Evolutionary conservation across 2,329 filamentous ascomycete species (phyloP).

Genomic region (Talaromyces rugulosus): DNA sequence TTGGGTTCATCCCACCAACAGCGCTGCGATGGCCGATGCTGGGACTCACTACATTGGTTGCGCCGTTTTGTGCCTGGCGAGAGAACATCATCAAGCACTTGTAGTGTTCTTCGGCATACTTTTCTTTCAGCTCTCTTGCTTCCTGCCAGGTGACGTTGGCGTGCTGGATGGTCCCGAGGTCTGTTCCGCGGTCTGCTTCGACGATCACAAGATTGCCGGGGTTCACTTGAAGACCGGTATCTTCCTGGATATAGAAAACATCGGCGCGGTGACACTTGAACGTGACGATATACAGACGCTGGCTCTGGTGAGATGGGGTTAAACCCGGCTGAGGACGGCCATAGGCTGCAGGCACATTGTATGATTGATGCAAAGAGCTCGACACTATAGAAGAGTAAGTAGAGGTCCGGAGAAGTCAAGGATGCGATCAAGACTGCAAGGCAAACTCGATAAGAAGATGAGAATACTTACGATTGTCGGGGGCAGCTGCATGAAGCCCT

Average conservation of each 20-base stretch:
- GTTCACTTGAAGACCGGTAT: slow-evolving; percentile 85
- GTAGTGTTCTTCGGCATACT: slow-evolving; percentile 92
- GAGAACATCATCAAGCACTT: slow-evolving; percentile 99
- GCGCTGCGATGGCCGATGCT: slow-evolving; percentile 51
- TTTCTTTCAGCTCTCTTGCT: slow-evolving; percentile 83
- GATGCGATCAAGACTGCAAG: slow-evolving; percentile 41
- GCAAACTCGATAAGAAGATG: slow-evolving; percentile 19
- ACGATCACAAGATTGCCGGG: slow-evolving; percentile 94
- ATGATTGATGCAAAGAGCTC: slow-evolving; percentile 35
- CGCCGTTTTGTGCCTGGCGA: slow-evolving; percentile 57
- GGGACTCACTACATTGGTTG: slow-evolving; percentile 42
- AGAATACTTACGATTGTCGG: slow-evolving; percentile 41
- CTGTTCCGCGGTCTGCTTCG: slow-evolving; percentile 92
- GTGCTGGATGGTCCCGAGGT: slow-evolving; percentile 86
- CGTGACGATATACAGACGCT: slow-evolving; percentile 69
- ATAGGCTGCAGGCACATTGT: slow-evolving; percentile 34
- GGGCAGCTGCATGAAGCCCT: slow-evolving; percentile 31
- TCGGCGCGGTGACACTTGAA: slow-evolving; percentile 97
- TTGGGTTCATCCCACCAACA: slow-evolving; percentile 73
- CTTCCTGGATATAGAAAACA: slow-evolving; percentile 95
- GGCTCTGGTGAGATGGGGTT: slow-evolving; percentile 36
- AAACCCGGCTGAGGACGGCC: slow-evolving; percentile 34
- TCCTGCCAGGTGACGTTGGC: slow-evolving; percentile 84
- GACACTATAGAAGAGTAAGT: slow-evolving; percentile 31
- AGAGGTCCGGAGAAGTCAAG: slow-evolving; percentile 36